Evolutionary conservation across 164 flowering plant genomes (phyloP).

Genomic region (Buxus sempervirens): DNA sequence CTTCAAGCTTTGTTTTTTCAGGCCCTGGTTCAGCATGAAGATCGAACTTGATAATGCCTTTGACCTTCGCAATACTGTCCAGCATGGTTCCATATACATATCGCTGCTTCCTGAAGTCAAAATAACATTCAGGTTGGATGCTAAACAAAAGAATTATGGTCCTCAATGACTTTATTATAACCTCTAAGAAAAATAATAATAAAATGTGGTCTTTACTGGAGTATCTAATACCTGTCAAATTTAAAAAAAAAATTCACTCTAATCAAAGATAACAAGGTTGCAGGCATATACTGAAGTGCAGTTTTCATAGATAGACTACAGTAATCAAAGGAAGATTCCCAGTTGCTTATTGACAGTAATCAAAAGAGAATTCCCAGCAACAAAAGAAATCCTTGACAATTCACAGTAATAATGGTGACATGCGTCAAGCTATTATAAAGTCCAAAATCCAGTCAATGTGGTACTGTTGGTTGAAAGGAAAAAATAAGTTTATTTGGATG

Average conservation of each 20-base stretch:
- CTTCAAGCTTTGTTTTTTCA: slow-evolving; percentile 68
- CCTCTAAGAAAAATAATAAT: neutral
- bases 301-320: no score
- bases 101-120: slow-evolving; percentile 66
- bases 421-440: no score
- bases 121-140: slow-evolving; percentile 1
- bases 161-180: neutral
- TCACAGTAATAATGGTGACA: neutral
- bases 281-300: no score
- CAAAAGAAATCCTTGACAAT: no score
- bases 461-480: no score
- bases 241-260: neutral
- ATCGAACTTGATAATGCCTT: slow-evolving; percentile 81
- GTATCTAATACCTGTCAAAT: neutral
- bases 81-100: slow-evolving; percentile 80
- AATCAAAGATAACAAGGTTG: no score
- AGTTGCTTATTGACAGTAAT: no score
- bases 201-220: neutral
- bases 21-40: slow-evolving; percentile 72
- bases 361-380: no score
- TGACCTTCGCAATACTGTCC: slow-evolving; percentile 77
- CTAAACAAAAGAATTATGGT: neutral
- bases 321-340: no score
- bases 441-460: no score
- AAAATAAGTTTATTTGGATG: no score